phyloP scores from a whole-genome alignment of 768 basidiomycete genomes.

The Mycena rebaudengoi region DNA sequence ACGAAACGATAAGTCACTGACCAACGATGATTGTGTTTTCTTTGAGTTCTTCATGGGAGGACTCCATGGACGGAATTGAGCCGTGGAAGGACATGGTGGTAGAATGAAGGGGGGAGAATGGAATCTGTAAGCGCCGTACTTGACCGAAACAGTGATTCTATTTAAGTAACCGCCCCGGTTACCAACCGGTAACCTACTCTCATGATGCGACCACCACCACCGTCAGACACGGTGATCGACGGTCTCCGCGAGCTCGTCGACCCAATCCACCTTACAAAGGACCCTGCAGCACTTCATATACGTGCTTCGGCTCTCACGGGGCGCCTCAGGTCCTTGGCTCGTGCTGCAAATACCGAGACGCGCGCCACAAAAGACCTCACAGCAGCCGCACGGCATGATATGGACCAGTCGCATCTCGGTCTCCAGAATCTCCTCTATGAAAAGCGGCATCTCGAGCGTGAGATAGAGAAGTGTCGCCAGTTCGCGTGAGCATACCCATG shows the following conservation, averaged over 20 bases:
- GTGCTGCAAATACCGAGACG: conserved; percentile 74
- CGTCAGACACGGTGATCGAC: conserved; percentile 62
- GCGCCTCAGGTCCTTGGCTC: conserved; percentile 81
- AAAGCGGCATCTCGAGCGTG: conserved; percentile 87
- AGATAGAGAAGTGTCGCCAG: conserved; percentile 92
- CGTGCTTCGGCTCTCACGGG: conserved; percentile 81
- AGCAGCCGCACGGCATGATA: conserved; percentile 82
- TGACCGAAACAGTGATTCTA: no score
- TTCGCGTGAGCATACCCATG: conserved; percentile 73
- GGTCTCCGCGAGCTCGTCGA: conserved; percentile 72
- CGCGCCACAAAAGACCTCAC: conserved; percentile 74
- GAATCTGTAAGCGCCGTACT: background rate
- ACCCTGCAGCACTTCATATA: conserved; percentile 62
- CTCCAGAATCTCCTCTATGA: conserved; percentile 91
- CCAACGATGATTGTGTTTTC: conserved; percentile 93
- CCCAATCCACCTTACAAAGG: conserved; percentile 49
- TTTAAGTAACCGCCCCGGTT: no score
- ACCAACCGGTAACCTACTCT: no score
- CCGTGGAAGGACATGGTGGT: conserved; percentile 60
- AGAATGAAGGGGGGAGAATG: conserved; percentile 20
- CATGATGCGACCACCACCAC: conserved; percentile 33
- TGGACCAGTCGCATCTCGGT: conserved; percentile 89
- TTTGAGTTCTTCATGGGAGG: conserved; percentile 71
- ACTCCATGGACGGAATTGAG: conserved; percentile 91
- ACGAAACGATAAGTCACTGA: conserved; percentile 45